Base-by-base conservation (phyloP, 1,284 basidiomycete genomes). In the Ceratobasidium sp. region DNA sequence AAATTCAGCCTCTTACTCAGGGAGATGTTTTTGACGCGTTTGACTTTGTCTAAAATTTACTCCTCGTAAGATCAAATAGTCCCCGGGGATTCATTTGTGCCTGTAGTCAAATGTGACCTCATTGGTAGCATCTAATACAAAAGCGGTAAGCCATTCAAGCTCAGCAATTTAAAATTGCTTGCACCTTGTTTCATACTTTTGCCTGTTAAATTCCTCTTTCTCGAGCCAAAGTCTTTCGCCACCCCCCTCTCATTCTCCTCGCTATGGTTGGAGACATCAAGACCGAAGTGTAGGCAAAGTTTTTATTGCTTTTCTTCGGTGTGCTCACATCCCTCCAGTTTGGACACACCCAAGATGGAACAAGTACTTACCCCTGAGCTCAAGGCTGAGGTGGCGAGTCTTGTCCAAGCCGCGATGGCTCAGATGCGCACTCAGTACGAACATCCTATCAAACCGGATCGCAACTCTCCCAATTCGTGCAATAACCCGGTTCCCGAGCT, bases 1-100 rank as follows among this genome's bases (percentile, higher is more conserved):
- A 26, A 70, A 70, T 38, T 70, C 52, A 2, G 67, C 59, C 9
- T 70, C 67, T 21, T 70, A 70, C 21, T 59, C 55, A n/a, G 67
- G 67, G 9, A 59, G 59, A 46, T 58, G 52, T 41, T n/a, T 43
- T 35, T 52, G 23, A 32, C 14, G 18, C 11, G 62, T 21, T 16
- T 32, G 9, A 5, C 26, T 35, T 52, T 16, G 30, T 11, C 28
- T 43, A 44, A n/a, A 28, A n/a, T 55, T 43, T 50, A n/a, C 28
- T 7, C 21, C 13, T 30, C 32, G 18, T 32, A 35, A 57, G 54
- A 35, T 35, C 30, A 38, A 57, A 57, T 9, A 8, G 35, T 13
- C 35, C 57, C 21, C 14, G 44, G 13, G n/a, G 57, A n/a, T n/a
- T 23, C 13, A 16, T 57, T n/a, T n/a, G 41, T 32, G 26, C 21